Evolutionary conservation across 129 eudicot species (phyloP), one percentile per base, ranked within the genome.

Genomic region (Heracleum sosnowskyi): DNA sequence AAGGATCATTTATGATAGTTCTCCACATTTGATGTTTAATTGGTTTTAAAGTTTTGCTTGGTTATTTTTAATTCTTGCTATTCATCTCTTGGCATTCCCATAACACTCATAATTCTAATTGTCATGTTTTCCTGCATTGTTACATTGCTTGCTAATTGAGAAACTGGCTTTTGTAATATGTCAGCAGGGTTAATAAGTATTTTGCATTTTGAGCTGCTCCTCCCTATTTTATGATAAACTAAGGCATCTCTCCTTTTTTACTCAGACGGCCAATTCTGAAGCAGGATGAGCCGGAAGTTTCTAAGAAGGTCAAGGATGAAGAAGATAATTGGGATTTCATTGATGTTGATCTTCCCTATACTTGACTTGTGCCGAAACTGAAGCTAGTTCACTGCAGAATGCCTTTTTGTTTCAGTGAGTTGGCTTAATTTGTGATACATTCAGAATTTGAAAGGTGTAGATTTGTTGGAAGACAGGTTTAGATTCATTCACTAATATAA

Each of bases 321-420:
- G 81, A 62, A 70, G 93, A 89, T 80, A 89, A 89, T 82, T 89
- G 93, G 93, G 91, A 85, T n/a, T 71, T 73, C 24, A 62, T 81
- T 60, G 87, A 89, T 53, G 85, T 77, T 24, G 87, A 81, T 63
- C 49, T 86, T 79, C 89, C 93, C 57, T 89, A 86, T 78, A 82
- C 87, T 77, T 24, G n/a, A 79, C 80, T 63, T 15, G 3, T 10
- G 68, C 12, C 29, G 12, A 57, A 57, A 24, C 15, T 57, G 1
- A 24, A 57, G 11, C 31, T n/a, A 24, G 64, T 24, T 2, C 2
- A 24, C 13, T 57, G 64, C 9, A 28, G 13, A 57, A 57, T 57
- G 31, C 64, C 15, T 57, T 57, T 22, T 24, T 57, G 64, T 57
- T 57, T 24, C 31, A n/a, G 29, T 0, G 64, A 20, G 12, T 22